Conservation (phyloP, 768 basidiomycete genomes). For the Tricholoma terreum region DNA sequence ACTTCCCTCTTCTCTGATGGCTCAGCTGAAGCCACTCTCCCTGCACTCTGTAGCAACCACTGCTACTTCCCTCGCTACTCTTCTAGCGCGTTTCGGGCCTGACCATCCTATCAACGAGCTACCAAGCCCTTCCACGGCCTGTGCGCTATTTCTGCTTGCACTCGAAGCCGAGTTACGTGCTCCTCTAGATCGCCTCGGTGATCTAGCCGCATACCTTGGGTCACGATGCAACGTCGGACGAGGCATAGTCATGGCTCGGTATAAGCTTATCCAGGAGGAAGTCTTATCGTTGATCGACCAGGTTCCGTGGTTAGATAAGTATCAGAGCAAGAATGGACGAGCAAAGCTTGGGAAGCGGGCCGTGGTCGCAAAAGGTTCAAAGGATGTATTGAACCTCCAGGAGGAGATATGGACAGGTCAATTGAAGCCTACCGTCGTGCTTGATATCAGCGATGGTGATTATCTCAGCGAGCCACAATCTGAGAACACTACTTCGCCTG, state of each 20-base stretch:
- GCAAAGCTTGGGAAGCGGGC: constrained; percentile 62
- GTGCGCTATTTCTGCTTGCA: constrained; percentile 66
- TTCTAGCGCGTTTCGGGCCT: constrained; percentile 37
- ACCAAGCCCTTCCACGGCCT: constrained; percentile 51
- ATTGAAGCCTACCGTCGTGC: constrained; percentile 33
- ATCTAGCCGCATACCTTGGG: constrained; percentile 58
- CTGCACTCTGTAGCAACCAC: constrained; percentile 43
- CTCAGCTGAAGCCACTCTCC: constrained; percentile 38
- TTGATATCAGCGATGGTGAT: constrained; percentile 35
- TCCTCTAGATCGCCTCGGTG: constrained; percentile 49
- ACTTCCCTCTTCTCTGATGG: constrained; percentile 33
- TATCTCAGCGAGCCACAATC: not conserved
- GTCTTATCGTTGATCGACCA: constrained; percentile 56
- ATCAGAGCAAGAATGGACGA: constrained; percentile 46
- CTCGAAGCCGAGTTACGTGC: constrained; percentile 63
- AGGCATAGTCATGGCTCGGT: constrained; percentile 62
- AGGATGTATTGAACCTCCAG: constrained; percentile 68
- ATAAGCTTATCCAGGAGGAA: constrained; percentile 61
- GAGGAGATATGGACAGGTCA: constrained; percentile 55
- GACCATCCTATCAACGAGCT: constrained; percentile 36
- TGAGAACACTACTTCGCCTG: not conserved
- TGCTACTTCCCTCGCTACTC: constrained; percentile 42
- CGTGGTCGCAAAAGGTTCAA: constrained; percentile 63
- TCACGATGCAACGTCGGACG: constrained; percentile 47
- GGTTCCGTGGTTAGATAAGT: constrained; percentile 74